Evolutionary conservation across 2,329 filamentous ascomycete genomes (phyloP), one percentile per base, ranked within the genome.

Genomic region (Calonectria ilicicola): DNA sequence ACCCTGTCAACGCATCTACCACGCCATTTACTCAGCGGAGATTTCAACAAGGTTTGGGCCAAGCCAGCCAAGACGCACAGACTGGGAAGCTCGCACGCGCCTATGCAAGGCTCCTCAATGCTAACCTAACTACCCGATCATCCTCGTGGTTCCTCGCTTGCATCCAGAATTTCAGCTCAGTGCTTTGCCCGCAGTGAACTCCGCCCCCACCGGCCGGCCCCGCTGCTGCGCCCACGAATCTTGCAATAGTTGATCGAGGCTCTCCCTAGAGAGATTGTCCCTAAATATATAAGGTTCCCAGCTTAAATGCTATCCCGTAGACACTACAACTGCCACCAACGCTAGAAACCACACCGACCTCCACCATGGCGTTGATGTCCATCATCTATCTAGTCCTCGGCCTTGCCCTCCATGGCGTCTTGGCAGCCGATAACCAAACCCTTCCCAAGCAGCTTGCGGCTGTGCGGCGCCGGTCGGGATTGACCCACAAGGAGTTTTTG

Each of bases 361-460:
- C 19, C 17, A 40, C n/a, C 27, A 58, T 58, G 53, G 53, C 53
- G n/a, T 32, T 58, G n/a, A 17, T 58, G 17, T 40, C 53, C 0
- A 26, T 26, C 32, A n/a, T 58, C 12, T 58, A 40, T 21, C 8
- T 58, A 8, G 53, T 58, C 23, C 32, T 58, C 32, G 53, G 53
- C n/a, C 53, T 58, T 23, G 53, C 53, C 5, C 53, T 58, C 7
- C 53, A 58, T 21, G 53, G 53, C 38, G 53, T 10, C 27, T 6
- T 58, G n/a, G 53, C 32, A 12, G 29, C 38, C 15, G 14, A 63
- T 17, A 63, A 81, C 76, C 21, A 69, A 74, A 29, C 75, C 26
- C 27, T 62, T n/a, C 65, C 65, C 9, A 67, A 67, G n/a, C 65
- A 67, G 21, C 26, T 67, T 17, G 65, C 27, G n/a, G 42, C 42